Evolutionary conservation across 1,139 yeast species (phyloP), one percentile per base, ranked within the genome.

Genomic region (Candida neerlandica): DNA sequence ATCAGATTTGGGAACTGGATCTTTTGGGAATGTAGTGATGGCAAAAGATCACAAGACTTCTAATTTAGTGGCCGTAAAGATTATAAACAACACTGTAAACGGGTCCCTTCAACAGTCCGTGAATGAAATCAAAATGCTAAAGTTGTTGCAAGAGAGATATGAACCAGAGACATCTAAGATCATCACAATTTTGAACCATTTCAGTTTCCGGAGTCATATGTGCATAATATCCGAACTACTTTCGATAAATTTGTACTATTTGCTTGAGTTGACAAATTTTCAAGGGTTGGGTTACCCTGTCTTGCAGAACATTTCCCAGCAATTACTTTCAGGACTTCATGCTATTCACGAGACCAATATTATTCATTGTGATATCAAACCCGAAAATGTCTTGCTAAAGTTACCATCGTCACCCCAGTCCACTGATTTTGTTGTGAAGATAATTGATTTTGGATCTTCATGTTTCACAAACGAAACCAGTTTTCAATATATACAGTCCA

Each of bases 301-400:
- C 10, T 73, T 88, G 2, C 69, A 73, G 51, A 59, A 63, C 27
- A 77, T 89, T 59, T 69, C 86, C 0, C 63, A 56, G 43, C 89
- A 87, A 56, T 71, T 87, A 10, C 65, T 88, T 15, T 65, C 71
- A 16, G 94, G 89, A 0, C 64, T 90, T 45, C 66, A 73, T n/a
- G 84, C 75, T 57, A 72, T 90, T 35, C 91, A 86, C 56, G 58
- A 70, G 0, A 66, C 74, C 44, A 71, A 75, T 16, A 78, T 89
- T 12, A 82, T 89, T 32, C 96, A 89, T 62, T 89, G 96, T 59
- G 96, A 89, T 64, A 70, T 87, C 46, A 87, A 87, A 59, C 89
- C 89, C 0, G 89, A 84, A 57, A 84, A 84, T 59, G 67, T 84
- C 38, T 82, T 84, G 87, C 63, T 84, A 5, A 65, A 60, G 45